A percentile compares a stretch with the other conserved stretches of the same genome.
Conservation (phyloP, 768 basidiomycete genomes). For the Macrolepiota dolichaula region DNA sequence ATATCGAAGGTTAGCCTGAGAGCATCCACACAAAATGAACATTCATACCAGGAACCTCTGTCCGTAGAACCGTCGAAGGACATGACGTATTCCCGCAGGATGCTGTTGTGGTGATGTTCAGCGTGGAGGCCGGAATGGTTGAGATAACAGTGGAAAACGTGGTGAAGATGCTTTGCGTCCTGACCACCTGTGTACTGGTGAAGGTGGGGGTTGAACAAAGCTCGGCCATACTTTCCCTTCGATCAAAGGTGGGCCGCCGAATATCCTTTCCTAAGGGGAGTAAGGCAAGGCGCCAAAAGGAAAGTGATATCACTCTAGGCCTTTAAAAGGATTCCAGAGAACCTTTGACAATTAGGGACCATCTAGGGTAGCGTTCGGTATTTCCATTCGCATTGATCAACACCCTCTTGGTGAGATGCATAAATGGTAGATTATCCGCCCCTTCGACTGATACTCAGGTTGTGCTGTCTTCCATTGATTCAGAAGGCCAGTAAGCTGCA, state of each 20-base stretch:
- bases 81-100: not conserved
- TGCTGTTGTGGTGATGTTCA: not conserved
- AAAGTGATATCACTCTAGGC: not conserved
- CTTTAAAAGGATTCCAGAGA: no score
- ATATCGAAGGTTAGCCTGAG: not conserved
- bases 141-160: constrained; percentile 28
- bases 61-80: not conserved
- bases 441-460: no score
- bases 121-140: not conserved
- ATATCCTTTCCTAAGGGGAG: not conserved
- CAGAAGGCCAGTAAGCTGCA: no score
- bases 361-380: no score
- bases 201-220: constrained; percentile 43
- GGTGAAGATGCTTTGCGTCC: constrained; percentile 30
- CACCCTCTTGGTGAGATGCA: no score
- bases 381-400: no score
- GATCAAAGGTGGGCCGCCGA: not conserved
- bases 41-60: not conserved
- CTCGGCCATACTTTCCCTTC: constrained; percentile 25
- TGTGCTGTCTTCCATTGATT: no score
- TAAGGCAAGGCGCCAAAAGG: not conserved
- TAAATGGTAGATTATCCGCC: no score
- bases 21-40: not conserved
- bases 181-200: constrained; percentile 36
- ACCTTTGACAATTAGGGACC: no score